Evolutionary conservation across 805 yeast genomes (phyloP).

Genomic region (Wickerhamomyces chambardii): DNA sequence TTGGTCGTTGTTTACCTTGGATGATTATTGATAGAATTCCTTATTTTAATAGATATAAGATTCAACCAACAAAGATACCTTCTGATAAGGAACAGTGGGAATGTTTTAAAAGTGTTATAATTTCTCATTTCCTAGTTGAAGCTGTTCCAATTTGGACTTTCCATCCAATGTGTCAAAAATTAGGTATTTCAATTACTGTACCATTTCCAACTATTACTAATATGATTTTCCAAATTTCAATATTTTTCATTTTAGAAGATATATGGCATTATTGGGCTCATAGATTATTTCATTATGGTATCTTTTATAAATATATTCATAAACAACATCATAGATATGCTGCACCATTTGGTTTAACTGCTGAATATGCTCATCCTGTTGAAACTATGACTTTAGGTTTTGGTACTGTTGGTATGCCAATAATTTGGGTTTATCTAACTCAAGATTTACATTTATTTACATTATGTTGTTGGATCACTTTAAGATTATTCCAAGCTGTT

Average conservation of each 20-base stretch:
- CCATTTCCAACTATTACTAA: conserved; percentile 72
- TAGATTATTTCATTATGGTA: conserved; percentile 80
- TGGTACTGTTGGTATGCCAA: conserved; percentile 96
- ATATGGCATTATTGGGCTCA: conserved; percentile 97
- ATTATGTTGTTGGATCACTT: conserved; percentile 78
- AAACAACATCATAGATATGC: conserved; percentile 98
- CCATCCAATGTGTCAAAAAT: conserved; percentile 80
- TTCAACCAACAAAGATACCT: conserved; percentile 82
- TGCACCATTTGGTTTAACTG: conserved; percentile 95
- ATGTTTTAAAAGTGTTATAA: conserved; percentile 77
- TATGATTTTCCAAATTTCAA: conserved; percentile 55
- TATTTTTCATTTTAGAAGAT: conserved; percentile 85
- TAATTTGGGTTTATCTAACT: conserved; percentile 70
- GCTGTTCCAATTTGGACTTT: conserved; percentile 96
- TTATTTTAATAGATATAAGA: conserved; percentile 77
- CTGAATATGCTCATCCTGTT: conserved; percentile 95
- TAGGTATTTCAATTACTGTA: conserved; percentile 70
- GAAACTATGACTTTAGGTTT: conserved; percentile 88
- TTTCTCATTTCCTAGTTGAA: conserved; percentile 86
- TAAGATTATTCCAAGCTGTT: conserved; percentile 91
- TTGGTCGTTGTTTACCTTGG: conserved; percentile 93
- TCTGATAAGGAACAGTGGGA: conserved; percentile 83
- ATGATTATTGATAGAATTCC: conserved; percentile 78
- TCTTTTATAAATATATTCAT: conserved; percentile 87
- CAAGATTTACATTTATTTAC: conserved; percentile 81